A percentile compares a stretch with the other conserved stretches of the same genome.
Evolutionary conservation across 805 yeast genomes (phyloP).

Genomic region (Saccharomyces eubayanus): DNA sequence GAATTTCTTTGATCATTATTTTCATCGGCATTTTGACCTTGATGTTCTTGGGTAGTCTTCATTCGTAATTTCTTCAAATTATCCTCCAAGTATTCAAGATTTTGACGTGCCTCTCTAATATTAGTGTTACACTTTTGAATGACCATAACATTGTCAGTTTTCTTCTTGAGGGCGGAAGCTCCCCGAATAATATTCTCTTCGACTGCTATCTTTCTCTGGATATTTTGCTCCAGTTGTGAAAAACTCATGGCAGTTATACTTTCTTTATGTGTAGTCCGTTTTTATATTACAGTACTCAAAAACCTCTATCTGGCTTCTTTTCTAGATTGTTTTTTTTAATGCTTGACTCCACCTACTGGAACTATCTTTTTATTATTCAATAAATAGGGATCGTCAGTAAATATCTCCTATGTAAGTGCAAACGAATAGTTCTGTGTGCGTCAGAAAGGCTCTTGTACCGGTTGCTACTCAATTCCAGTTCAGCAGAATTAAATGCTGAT

Average conservation of each 20-base stretch:
- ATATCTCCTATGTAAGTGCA: background rate
- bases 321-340: background rate
- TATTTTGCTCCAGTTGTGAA: constrained; percentile 43
- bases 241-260: constrained; percentile 3
- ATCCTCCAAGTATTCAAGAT: constrained; percentile 79
- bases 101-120: constrained; percentile 84
- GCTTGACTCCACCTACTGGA: background rate
- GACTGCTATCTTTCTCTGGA: constrained; percentile 76
- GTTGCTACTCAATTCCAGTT: background rate
- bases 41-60: constrained; percentile 3
- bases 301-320: background rate
- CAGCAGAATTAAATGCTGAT: background rate
- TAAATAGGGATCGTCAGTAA: background rate
- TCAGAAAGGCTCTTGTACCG: background rate
- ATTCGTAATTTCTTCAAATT: constrained; percentile 53
- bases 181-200: constrained; percentile 85
- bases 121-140: constrained; percentile 86
- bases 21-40: constrained; percentile 3
- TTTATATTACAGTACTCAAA: background rate
- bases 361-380: background rate
- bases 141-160: constrained; percentile 71
- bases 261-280: background rate
- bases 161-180: constrained; percentile 69
- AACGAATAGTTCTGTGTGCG: background rate
- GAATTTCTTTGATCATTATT: constrained; percentile 3